Evolutionary conservation across 345 rosid species (phyloP).

Genomic region (Erodium maritimum): DNA sequence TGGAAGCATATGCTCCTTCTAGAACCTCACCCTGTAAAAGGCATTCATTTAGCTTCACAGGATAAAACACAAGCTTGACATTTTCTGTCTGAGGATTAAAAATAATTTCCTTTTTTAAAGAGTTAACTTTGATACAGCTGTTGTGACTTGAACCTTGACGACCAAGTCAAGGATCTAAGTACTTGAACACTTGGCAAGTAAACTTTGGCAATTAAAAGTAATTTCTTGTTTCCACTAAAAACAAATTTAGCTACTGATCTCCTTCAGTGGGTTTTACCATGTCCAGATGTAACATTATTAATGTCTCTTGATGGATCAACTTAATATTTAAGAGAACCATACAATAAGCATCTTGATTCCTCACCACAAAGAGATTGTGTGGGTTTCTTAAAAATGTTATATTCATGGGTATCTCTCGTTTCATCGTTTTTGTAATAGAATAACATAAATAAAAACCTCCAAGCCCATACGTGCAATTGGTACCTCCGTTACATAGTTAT

Average conservation of each 20-base stretch:
- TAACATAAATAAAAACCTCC: background rate
- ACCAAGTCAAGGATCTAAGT: too few relatives aligned
- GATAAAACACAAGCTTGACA: background rate
- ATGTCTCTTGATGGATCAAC: background rate
- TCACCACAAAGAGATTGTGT: background rate
- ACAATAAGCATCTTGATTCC: background rate
- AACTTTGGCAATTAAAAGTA: too few relatives aligned
- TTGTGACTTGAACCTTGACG: too few relatives aligned
- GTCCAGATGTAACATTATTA: background rate
- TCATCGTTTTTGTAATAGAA: background rate
- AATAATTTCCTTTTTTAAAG: too few relatives aligned
- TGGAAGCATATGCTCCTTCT: constrained; percentile 65
- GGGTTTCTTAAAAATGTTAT: too few relatives aligned
- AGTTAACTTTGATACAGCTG: too few relatives aligned
- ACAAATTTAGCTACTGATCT: too few relatives aligned
- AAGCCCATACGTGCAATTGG: background rate
- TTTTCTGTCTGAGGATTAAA: too few relatives aligned
- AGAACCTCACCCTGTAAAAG: constrained; percentile 49
- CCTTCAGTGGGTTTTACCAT: background rate
- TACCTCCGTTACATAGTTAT: background rate
- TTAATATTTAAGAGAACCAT: background rate
- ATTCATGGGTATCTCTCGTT: background rate
- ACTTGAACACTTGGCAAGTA: too few relatives aligned
- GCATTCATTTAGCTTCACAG: constrained; percentile 7
- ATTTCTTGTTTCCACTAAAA: too few relatives aligned